phyloP scores from a whole-genome alignment of 2,329 filamentous ascomycete genomes.

The Elsinoe australis region DNA sequence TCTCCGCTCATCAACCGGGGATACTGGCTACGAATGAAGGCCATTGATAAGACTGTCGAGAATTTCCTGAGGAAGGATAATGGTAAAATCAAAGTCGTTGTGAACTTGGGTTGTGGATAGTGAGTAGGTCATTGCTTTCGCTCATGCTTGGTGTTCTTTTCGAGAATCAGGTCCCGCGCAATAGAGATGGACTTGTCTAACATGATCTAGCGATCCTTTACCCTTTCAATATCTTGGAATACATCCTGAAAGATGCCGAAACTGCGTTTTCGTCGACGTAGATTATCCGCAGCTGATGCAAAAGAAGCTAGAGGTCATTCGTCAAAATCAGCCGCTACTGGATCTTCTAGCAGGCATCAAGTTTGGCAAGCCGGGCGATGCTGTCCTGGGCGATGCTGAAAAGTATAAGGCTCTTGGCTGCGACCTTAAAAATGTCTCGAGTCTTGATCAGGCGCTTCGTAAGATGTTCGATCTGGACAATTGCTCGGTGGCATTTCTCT shows the following conservation, averaged over 20 bases:
- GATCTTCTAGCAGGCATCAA: constrained; percentile 38
- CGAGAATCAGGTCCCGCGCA: too few relatives aligned
- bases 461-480: constrained; percentile 50
- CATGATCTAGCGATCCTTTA: constrained; percentile 62
- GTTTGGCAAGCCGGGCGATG: constrained; percentile 25
- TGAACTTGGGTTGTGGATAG: constrained; percentile 89
- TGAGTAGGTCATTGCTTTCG: too few relatives aligned
- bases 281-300: constrained; percentile 76
- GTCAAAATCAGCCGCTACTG: constrained; percentile 53
- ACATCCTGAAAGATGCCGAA: constrained; percentile 51
- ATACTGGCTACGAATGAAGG: constrained; percentile 78
- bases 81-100: constrained; percentile 59
- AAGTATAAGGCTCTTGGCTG: constrained; percentile 74
- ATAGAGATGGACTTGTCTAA: constrained; percentile 4
- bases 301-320: constrained; percentile 63
- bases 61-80: constrained; percentile 58
- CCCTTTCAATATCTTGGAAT: constrained; percentile 73
- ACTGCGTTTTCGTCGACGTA: constrained; percentile 69
- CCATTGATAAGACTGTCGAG: constrained; percentile 66
- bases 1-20: constrained; percentile 87
- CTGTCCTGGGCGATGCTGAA: constrained; percentile 55
- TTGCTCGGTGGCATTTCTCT: constrained; percentile 55
- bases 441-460: constrained; percentile 53
- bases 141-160: too few relatives aligned
- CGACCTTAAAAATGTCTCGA: constrained; percentile 62